Conservation (phyloP, 2,329 filamentous ascomycete genomes). For the Pseudogymnoascus sp. region DNA sequence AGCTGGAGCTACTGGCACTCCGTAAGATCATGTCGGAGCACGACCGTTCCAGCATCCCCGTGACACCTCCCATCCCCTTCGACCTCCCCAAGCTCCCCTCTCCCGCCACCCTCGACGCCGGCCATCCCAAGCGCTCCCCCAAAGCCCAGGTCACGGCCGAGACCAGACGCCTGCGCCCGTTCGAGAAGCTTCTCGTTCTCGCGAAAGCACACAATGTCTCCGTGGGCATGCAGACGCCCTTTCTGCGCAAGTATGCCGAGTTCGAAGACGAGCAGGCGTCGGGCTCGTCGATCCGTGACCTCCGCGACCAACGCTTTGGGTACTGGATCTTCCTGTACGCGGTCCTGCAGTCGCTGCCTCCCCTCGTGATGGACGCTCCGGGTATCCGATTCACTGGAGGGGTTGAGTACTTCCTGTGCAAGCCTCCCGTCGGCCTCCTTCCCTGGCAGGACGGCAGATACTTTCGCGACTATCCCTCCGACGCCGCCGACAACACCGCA, state of each 20-base stretch:
- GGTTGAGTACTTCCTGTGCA: slow-evolving; percentile 76
- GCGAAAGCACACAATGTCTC: slow-evolving; percentile 70
- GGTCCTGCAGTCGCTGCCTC: slow-evolving; percentile 68
- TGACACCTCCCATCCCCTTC: slow-evolving; percentile 85
- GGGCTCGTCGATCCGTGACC: slow-evolving; percentile 57
- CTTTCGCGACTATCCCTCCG: slow-evolving; percentile 51
- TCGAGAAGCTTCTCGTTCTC: slow-evolving; percentile 72
- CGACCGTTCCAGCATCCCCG: slow-evolving; percentile 80
- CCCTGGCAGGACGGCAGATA: slow-evolving; percentile 68
- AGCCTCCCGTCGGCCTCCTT: slow-evolving; percentile 62
- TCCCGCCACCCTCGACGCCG: slow-evolving; percentile 57
- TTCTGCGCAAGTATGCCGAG: slow-evolving; percentile 61
- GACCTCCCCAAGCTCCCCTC: slow-evolving; percentile 74
- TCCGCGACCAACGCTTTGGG: slow-evolving; percentile 64
- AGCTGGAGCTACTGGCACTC: slow-evolving; percentile 61
- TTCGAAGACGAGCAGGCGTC: slow-evolving; percentile 64
- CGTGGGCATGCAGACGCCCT: slow-evolving; percentile 45
- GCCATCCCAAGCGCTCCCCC: slow-evolving; percentile 55
- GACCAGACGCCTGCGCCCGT: slow-evolving; percentile 64
- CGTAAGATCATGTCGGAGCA: slow-evolving; percentile 79
- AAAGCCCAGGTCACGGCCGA: slow-evolving; percentile 71
- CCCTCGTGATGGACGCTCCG: slow-evolving; percentile 70
- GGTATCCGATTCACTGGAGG: slow-evolving; percentile 60
- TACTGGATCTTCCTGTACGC: slow-evolving; percentile 79
- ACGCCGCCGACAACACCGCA: slow-evolving; percentile 54